Base-by-base conservation (phyloP, 306 rosid genomes). In the Casuarina glauca region DNA sequence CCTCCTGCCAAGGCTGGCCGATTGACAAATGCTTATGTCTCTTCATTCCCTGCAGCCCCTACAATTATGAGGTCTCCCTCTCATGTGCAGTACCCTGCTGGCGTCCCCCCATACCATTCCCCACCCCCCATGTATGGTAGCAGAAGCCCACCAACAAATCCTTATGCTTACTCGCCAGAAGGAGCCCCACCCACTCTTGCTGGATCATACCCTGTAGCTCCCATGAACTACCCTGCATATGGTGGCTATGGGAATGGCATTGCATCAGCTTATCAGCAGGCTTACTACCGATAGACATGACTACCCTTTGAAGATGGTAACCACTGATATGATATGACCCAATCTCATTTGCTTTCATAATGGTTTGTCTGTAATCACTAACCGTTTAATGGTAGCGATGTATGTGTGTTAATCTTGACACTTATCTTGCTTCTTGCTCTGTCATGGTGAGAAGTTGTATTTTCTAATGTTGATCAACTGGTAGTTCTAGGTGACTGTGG, bases 1-100 rank as follows among this genome's bases (percentile, higher is more conserved):
- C 99, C 98, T 78, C 99, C 99, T 7, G 98, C 99, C 82, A 96
- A 96, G 81, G 99, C 98, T 75, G 99, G 99, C n/a, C 98, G 99
- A 75, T 85, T 93, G 85, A 89, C 94, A 1, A 96, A 93, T 73
- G 98, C 99, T 41, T 96, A 96, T 81, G 99, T 96, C 41, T 96
- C 99, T 11, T 96, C 99, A 51, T 96, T 93, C 91, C 97, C 97
- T 46, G 87, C 98, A 17, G 89, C 95, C 53, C 96, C 96, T 42
- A 79, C 98, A 71, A 88, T 88, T 75, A 91, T 96, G 36, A 86
- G 93, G 87, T 96, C 99, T 72, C 98, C 98, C 57, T 90, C 99
- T 46, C 98, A 91, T 63, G 91, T 83, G 66, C 99, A 93, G 80
- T 93, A 93, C 87, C 92, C 98, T 46, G 88, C 97, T 75, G 92